Conservation (phyloP, 495 filamentous ascomycete genomes). For the Aspergillus coremiiformis region DNA sequence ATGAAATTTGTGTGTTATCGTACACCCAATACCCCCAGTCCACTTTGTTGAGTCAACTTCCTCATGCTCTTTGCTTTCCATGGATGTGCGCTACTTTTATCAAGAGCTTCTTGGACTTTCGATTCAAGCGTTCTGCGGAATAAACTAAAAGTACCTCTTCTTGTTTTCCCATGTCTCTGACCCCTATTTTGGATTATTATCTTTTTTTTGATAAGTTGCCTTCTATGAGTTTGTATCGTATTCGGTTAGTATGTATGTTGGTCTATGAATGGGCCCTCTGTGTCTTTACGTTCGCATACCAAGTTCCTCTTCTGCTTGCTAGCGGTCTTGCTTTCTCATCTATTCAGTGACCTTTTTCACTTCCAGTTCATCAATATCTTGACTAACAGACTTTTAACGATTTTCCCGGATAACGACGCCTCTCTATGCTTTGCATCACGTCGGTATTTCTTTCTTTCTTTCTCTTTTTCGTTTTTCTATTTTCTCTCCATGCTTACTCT, state of each 20-base stretch:
- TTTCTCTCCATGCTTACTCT: conserved; percentile 5
- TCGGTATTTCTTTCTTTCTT: conserved; percentile 10
- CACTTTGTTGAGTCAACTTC: conserved; percentile 36
- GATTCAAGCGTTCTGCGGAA: conserved; percentile 30
- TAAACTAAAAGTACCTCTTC: conserved; percentile 38
- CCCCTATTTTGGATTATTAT: conserved; percentile 19
- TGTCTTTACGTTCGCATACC: conserved; percentile 2
- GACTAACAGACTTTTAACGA: not conserved
- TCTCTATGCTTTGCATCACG: conserved; percentile 7
- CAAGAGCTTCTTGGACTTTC: conserved; percentile 31
- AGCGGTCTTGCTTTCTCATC: not conserved
- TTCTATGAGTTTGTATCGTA: conserved; percentile 30
- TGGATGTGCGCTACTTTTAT: conserved; percentile 27
- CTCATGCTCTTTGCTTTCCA: conserved; percentile 24
- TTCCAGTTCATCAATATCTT: not conserved
- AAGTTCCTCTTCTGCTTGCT: not conserved
- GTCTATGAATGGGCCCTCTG: conserved; percentile 18
- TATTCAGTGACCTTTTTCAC: conserved; percentile 3
- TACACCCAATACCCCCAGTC: conserved; percentile 45
- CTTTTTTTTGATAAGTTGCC: conserved; percentile 15
- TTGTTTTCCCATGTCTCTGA: conserved; percentile 22
- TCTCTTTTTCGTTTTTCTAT: no score
- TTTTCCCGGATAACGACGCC: conserved; percentile 13
- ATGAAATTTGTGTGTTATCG: conserved; percentile 42
- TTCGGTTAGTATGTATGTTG: conserved; percentile 28